These are phyloP conservation scores for Beauveria sp. DNA, from an alignment of 2,329 filamentous ascomycete species.

Conservation along the genomic window DNA sequence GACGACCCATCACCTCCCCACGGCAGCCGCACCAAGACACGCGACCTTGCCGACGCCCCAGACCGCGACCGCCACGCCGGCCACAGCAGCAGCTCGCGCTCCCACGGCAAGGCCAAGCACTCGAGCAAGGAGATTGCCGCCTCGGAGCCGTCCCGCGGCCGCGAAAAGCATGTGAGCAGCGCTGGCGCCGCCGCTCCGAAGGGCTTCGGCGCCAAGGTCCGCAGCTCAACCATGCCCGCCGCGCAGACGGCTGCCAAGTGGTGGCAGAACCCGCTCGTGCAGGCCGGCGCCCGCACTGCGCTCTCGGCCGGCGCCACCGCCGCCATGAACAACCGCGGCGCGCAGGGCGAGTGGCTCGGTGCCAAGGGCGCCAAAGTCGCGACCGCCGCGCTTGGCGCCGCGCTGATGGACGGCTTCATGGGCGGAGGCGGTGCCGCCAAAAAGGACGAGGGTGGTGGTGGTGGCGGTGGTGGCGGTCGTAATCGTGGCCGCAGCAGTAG, in stretches of 20 bases:
- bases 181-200: constrained; percentile 4
- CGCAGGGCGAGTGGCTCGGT: constrained; percentile 39
- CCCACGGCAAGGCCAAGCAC: constrained; percentile 5
- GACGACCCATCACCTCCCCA: background rate
- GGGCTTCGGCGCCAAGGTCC: constrained; percentile 12
- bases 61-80: constrained; percentile 2
- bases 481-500: constrained; percentile 1
- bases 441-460: constrained; percentile 19
- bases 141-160: background rate
- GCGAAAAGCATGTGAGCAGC: constrained; percentile 16
- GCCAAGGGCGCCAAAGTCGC: constrained; percentile 42
- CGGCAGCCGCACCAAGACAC: background rate
- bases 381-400: constrained; percentile 41
- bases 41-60: background rate
- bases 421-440: constrained; percentile 14
- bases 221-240: constrained; percentile 28
- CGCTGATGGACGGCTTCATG: constrained; percentile 39
- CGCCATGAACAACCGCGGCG: constrained; percentile 37
- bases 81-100: background rate
- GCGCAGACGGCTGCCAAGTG: constrained; percentile 22
- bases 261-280: constrained; percentile 31
- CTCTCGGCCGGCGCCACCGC: constrained; percentile 41
- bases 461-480: background rate
- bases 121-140: constrained; percentile 1
- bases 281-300: constrained; percentile 38